Evolutionary conservation across 1,284 basidiomycete species (phyloP).

Genomic region (Heterobasidion parviporum): DNA sequence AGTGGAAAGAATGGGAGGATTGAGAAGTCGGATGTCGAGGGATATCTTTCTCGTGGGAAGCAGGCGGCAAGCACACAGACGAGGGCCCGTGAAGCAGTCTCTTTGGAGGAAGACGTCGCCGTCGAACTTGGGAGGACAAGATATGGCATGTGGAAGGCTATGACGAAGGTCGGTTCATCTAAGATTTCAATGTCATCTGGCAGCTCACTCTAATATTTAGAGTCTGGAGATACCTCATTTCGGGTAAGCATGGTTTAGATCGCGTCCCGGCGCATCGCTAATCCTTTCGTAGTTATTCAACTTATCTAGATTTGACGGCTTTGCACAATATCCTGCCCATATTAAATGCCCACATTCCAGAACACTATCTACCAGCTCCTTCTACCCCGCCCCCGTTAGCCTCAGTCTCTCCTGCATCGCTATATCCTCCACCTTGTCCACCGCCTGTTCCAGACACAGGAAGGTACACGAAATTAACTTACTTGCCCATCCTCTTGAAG

Average conservation of each 20-base stretch:
- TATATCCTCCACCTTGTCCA: slow-evolving; percentile 32
- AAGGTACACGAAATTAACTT: slow-evolving; percentile 63
- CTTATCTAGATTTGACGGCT: slow-evolving; percentile 77
- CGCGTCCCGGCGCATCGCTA: neutral
- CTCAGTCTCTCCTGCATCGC: slow-evolving; percentile 39
- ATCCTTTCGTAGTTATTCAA: slow-evolving; percentile 49
- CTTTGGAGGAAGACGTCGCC: slow-evolving; percentile 34
- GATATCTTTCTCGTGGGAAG: slow-evolving; percentile 33
- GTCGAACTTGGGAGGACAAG: slow-evolving; percentile 75
- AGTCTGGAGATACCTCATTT: slow-evolving; percentile 59
- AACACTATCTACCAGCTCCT: slow-evolving; percentile 42
- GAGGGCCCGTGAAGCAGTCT: neutral
- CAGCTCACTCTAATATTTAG: slow-evolving; percentile 25
- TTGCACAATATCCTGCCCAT: slow-evolving; percentile 63
- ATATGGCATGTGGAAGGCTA: slow-evolving; percentile 82
- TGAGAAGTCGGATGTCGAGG: slow-evolving; percentile 69
- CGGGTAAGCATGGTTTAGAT: slow-evolving; percentile 16
- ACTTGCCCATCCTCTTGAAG: slow-evolving; percentile 84
- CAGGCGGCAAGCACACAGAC: slow-evolving; percentile 3
- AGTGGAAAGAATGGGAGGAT: slow-evolving; percentile 72
- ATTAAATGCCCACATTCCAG: slow-evolving; percentile 67
- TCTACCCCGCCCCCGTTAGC: slow-evolving; percentile 19
- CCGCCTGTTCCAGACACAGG: slow-evolving; percentile 34
- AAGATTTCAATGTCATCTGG: neutral
- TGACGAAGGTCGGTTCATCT: slow-evolving; percentile 52